Percentiles rank a stretch among this genome's conserved stretches.
These are phyloP conservation scores for Torulaspora indica DNA, from an alignment of 805 yeast genomes.

Conservation along the genomic window DNA sequence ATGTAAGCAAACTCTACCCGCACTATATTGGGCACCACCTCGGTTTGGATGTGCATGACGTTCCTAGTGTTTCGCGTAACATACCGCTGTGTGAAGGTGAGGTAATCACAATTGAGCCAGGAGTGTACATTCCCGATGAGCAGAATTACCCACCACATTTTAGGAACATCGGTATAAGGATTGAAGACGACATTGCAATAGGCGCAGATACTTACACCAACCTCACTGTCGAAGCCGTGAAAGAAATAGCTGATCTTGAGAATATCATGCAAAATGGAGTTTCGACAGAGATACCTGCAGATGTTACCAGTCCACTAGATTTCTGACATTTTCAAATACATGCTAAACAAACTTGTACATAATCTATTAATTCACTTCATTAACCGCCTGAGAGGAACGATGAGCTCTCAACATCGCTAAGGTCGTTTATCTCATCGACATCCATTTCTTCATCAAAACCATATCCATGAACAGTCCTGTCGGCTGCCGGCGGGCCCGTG, in stretches of 20 bases:
- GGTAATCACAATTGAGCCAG: slow-evolving; percentile 94
- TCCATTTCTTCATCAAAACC: slow-evolving; percentile 16
- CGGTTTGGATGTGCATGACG: slow-evolving; percentile 88
- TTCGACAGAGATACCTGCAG: slow-evolving; percentile 45
- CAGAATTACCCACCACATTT: slow-evolving; percentile 68
- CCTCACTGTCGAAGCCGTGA: slow-evolving; percentile 77
- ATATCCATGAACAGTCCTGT: neutral
- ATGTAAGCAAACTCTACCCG: slow-evolving; percentile 64
- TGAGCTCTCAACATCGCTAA: slow-evolving; percentile 17
- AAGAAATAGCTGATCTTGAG: slow-evolving; percentile 82
- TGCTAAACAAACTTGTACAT: slow-evolving; percentile 4
- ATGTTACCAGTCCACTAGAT: slow-evolving; percentile 37
- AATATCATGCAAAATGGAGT: slow-evolving; percentile 56
- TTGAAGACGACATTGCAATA: slow-evolving; percentile 88
- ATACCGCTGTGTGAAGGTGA: slow-evolving; percentile 58
- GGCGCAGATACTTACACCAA: slow-evolving; percentile 55
- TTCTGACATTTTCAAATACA: neutral
- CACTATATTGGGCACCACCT: slow-evolving; percentile 95
- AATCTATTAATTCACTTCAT: neutral
- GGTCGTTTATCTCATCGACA: slow-evolving; percentile 18
- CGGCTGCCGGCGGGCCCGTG: neutral
- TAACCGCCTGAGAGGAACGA: slow-evolving; percentile 7
- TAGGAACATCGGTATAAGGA: slow-evolving; percentile 87
- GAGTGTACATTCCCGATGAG: slow-evolving; percentile 79
- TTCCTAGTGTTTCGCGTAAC: slow-evolving; percentile 58